Evolutionary conservation across 352 stramenopile genomes (phyloP), one percentile per base, ranked within the genome.

Genomic region (Phytopythium helicoides): DNA sequence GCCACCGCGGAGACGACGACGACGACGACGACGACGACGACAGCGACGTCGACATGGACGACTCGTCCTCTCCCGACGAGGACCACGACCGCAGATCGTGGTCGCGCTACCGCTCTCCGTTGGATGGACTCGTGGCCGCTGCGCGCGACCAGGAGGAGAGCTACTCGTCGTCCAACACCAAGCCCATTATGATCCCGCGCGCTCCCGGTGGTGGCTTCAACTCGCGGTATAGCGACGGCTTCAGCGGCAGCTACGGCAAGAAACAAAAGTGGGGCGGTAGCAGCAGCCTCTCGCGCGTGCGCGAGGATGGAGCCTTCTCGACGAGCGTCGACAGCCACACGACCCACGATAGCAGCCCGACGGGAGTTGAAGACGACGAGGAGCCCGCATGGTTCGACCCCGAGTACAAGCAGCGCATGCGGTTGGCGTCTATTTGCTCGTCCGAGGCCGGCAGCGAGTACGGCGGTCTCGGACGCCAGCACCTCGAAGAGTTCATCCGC

Each of bases 401-500:
- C 45, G 81, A 92, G 54, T 89, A 89, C 70, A 75, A 76, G 54
- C 81, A 86, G 64, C 77, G 81, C 46, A 62, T 68, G 42, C 81
- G 81, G 15, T 56, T 92, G 31, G 76, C 78, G 31, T 92, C 81
- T 9, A 67, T 92, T 22, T 89, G 77, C 59, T 92, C 81, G 41
- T 92, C 81, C 23, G 81, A 92, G 31, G 45, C 26, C 45, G 76
- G 79, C 6, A 86, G 75, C 55, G 78, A 89, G 57, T 87, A 89
- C 61, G 78, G 81, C 33, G 81, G 77, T 2, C 64, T 92, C 25
- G 74, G 77, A 1, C 78, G 79, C 41, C 78, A 87, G 48, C 78
- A 92, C 51, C 57, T 92, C 21, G 78, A 92, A 22, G 78, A 87
- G 55, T 92, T 89, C 45, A 82, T 87, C 48, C 81, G 77, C 47